phyloP scores from a whole-genome alignment of 345 rosid species.

The Stellera chamaejasme region DNA sequence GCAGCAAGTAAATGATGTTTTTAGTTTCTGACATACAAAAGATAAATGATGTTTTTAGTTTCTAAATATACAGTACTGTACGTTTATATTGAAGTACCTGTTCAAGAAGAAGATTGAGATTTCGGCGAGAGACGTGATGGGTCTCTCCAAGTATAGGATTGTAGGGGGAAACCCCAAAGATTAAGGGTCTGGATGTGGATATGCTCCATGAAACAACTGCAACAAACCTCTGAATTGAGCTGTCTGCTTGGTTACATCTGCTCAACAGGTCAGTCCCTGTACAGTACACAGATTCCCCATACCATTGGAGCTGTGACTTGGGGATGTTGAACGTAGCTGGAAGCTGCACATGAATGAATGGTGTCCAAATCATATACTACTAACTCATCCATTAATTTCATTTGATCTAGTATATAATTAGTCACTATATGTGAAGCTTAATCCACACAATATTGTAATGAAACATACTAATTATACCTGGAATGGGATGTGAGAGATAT shows the following conservation, averaged over 20 bases:
- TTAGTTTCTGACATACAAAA: too few relatives aligned
- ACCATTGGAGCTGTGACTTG: constrained; percentile 69
- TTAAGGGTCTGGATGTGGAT: constrained; percentile 42
- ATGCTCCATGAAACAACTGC: constrained; percentile 63
- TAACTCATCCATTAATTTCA: too few relatives aligned
- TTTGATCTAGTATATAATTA: too few relatives aligned
- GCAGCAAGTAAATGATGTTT: too few relatives aligned
- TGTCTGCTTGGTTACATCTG: constrained; percentile 32
- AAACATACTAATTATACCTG: too few relatives aligned
- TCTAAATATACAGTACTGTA: too few relatives aligned
- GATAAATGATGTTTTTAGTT: too few relatives aligned
- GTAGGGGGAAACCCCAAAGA: constrained; percentile 73
- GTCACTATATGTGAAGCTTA: too few relatives aligned
- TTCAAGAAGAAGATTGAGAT: constrained; percentile 62
- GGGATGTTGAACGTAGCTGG: constrained; percentile 73
- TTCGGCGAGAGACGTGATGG: constrained; percentile 65
- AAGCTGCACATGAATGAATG: constrained; percentile 34
- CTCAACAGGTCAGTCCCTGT: constrained; percentile 33
- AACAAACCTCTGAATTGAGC: constrained; percentile 44
- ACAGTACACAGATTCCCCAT: constrained; percentile 57
- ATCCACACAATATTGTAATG: too few relatives aligned
- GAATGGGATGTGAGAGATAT: constrained; percentile 35
- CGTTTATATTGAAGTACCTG: constrained; percentile 51
- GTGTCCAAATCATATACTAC: too few relatives aligned
- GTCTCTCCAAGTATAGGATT: constrained; percentile 91